These are phyloP conservation scores for Colletotrichum tropicale DNA, from an alignment of 2,329 filamentous ascomycete genomes.

Conservation along the genomic window DNA sequence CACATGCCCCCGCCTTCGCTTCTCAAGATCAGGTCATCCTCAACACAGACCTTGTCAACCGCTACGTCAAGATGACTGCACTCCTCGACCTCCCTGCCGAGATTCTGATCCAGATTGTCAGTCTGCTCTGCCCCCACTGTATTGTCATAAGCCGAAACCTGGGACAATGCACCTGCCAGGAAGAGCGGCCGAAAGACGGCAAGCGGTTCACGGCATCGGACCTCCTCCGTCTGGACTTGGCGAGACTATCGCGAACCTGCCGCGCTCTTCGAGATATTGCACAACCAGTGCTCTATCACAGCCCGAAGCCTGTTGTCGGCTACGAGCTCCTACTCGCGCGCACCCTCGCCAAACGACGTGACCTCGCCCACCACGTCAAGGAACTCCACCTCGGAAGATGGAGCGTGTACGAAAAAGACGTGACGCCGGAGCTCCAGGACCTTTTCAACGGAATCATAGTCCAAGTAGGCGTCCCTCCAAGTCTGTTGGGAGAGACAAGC, in stretches of 20 bases:
- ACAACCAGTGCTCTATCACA: background rate
- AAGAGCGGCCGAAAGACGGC: background rate
- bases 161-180: background rate
- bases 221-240: background rate
- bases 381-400: background rate
- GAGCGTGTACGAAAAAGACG: background rate
- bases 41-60: background rate
- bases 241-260: background rate
- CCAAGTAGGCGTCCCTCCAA: background rate
- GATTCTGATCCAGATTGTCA: background rate
- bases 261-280: background rate
- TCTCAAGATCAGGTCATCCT: background rate
- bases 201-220: background rate
- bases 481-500: background rate
- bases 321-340: background rate
- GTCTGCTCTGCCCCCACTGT: background rate
- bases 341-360: background rate
- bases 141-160: background rate
- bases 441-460: background rate
- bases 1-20: background rate
- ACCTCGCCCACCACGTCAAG: background rate
- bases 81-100: background rate
- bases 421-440: background rate
- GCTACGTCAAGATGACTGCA: background rate
- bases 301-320: background rate